Evolutionary conservation across 345 rosid species (phyloP).

Genomic region (Eucalyptus pumila): DNA sequence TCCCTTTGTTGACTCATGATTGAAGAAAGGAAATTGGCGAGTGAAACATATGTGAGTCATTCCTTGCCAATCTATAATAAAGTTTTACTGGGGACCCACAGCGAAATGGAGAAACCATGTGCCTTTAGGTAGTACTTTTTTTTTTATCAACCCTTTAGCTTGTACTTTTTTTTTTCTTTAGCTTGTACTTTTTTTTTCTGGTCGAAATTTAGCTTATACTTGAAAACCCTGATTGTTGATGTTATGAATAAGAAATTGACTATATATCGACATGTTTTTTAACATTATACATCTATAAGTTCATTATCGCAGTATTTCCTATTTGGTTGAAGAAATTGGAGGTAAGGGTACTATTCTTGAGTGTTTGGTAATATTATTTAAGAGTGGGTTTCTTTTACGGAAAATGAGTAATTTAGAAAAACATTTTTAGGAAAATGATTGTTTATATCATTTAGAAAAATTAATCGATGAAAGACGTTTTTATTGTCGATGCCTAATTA

Average conservation of each 20-base stretch:
- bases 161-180: neutral
- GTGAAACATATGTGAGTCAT: neutral
- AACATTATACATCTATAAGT: neutral
- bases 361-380: neutral
- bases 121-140: neutral
- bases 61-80: neutral
- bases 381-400: neutral
- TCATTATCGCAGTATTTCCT: neutral
- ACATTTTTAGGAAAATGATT: accelerated
- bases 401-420: too few relatives aligned
- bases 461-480: too few relatives aligned
- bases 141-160: neutral
- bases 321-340: neutral
- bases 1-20: neutral
- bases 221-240: neutral
- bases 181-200: neutral
- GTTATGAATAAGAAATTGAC: neutral
- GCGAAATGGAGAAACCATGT: neutral
- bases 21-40: neutral
- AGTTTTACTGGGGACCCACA: neutral
- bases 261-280: neutral
- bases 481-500: neutral
- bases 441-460: neutral
- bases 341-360: neutral
- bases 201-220: neutral